Evolutionary conservation across 768 basidiomycete genomes (phyloP).

Genomic region (Termitomyces sp.): DNA sequence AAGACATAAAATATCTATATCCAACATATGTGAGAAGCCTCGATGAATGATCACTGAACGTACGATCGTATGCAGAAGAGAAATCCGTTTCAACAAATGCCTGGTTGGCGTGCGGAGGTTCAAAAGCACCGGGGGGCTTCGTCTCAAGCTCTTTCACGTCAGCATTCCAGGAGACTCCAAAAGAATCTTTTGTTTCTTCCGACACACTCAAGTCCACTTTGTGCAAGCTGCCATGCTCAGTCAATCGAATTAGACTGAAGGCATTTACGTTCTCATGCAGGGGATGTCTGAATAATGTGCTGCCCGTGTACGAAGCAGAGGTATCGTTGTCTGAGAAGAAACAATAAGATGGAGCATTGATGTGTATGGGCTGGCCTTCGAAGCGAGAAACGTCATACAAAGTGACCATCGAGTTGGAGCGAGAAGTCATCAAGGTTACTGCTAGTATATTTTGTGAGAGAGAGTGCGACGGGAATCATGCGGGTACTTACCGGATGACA

Average conservation of each 20-base stretch:
- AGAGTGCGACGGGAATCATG: background rate
- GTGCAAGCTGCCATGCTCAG: conserved; percentile 42
- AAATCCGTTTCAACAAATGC: conserved; percentile 48
- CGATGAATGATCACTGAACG: conserved; percentile 12
- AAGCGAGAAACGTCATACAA: conserved; percentile 58
- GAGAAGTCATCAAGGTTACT: conserved; percentile 58
- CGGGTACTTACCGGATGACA: conserved; percentile 29
- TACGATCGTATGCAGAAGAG: conserved; percentile 53
- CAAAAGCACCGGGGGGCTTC: conserved; percentile 26
- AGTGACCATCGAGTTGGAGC: conserved; percentile 53
- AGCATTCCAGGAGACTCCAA: conserved; percentile 33
- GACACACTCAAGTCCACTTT: conserved; percentile 34
- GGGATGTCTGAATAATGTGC: conserved; percentile 31
- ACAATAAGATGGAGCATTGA: conserved; percentile 41
- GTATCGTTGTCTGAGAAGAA: conserved; percentile 28
- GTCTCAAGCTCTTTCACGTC: conserved; percentile 36
- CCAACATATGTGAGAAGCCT: background rate
- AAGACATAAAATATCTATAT: conserved; percentile 37
- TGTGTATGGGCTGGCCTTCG: conserved; percentile 37
- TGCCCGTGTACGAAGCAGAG: conserved; percentile 25
- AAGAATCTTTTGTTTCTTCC: conserved; percentile 12
- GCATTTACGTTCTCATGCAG: conserved; percentile 16
- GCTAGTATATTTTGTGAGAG: conserved; percentile 27
- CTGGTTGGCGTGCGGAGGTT: conserved; percentile 43
- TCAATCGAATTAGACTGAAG: conserved; percentile 43